Evolutionary conservation across 225 moss, liverwort and hornwort genomes (phyloP).

Genomic region (Antitrichia curtipendula): DNA sequence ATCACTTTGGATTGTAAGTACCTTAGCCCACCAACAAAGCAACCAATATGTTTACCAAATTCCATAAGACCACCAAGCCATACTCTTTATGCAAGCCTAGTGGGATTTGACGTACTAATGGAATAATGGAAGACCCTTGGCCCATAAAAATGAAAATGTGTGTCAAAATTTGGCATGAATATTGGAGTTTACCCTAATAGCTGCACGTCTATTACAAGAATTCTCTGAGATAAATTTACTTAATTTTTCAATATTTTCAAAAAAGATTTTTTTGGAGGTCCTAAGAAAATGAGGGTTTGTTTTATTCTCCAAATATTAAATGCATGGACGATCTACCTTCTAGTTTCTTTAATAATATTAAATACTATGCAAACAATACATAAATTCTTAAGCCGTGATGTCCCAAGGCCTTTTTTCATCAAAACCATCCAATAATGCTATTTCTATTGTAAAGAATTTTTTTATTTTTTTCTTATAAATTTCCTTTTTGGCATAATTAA

Average conservation of each 20-base stretch:
- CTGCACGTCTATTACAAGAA: neutral
- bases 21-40: neutral
- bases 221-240: neutral
- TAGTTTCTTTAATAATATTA: neutral
- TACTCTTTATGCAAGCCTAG: neutral
- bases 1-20: neutral
- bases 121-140: neutral
- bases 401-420: no score
- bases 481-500: no score
- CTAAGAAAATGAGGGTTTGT: neutral
- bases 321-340: no score
- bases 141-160: neutral
- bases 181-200: no score
- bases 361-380: neutral
- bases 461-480: no score
- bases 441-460: no score
- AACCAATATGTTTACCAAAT: neutral
- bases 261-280: no score
- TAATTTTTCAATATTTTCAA: neutral
- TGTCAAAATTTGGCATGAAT: neutral
- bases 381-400: neutral
- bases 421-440: no score
- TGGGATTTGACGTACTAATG: neutral
- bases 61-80: rapidly evolving
- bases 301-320: neutral